phyloP scores from a whole-genome alignment of 371 early-diverging fungal genomes.

The Mucor mucedo region DNA sequence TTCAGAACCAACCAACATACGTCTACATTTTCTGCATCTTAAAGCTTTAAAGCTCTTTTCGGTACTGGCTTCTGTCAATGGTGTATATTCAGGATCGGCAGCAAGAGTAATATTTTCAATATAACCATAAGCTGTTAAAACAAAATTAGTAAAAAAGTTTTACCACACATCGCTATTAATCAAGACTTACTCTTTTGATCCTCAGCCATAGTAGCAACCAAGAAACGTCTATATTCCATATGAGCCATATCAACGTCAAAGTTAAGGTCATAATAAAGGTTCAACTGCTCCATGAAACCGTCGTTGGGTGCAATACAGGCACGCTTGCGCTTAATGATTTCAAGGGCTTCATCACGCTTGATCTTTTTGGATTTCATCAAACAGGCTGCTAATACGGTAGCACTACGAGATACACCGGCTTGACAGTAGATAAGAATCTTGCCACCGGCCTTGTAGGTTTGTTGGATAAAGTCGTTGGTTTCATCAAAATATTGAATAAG shows the following conservation, averaged over 20 bases:
- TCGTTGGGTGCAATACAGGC: conserved; percentile 50
- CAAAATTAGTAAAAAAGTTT: neutral
- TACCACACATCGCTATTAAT: neutral
- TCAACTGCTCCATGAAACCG: conserved; percentile 49
- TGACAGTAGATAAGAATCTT: conserved; percentile 77
- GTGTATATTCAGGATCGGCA: conserved; percentile 51
- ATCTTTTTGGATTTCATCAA: conserved; percentile 65
- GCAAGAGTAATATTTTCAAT: conserved; percentile 57
- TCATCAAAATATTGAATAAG: conserved; percentile 74
- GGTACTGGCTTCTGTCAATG: conserved; percentile 13
- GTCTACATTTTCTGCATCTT: conserved; percentile 64
- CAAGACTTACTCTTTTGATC: conserved; percentile 55
- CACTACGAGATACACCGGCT: conserved; percentile 42
- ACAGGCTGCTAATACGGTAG: conserved; percentile 60
- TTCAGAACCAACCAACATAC: conserved; percentile 61
- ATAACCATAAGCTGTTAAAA: conserved; percentile 37
- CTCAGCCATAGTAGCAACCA: conserved; percentile 61
- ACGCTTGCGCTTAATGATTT: conserved; percentile 49
- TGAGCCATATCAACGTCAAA: conserved; percentile 63
- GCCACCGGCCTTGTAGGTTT: conserved; percentile 51
- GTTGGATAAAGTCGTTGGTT: conserved; percentile 63
- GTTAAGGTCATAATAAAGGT: conserved; percentile 51
- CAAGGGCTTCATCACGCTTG: conserved; percentile 57
- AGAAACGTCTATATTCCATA: conserved; percentile 73
- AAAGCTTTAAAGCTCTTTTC: conserved; percentile 35